Evolutionary conservation across 225 moss, liverwort and hornwort genomes (phyloP).

Genomic region (Sphagnum contortum): DNA sequence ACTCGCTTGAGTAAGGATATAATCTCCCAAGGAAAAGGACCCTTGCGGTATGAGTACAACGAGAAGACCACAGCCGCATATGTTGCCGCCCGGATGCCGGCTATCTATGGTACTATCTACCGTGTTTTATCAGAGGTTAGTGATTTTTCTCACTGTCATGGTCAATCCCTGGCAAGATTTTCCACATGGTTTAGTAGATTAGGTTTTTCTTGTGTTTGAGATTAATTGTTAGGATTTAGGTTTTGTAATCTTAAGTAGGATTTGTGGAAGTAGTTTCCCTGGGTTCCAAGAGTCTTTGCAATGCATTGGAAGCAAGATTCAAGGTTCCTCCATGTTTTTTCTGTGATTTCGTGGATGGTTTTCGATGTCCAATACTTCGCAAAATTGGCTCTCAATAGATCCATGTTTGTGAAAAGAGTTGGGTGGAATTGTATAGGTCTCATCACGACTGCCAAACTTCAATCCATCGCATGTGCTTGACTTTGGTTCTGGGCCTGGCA

Average conservation of each 20-base stretch:
- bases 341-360: too few species aligned
- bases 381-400: too few species aligned
- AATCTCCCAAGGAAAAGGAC: conserved; percentile 31
- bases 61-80: conserved; percentile 75
- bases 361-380: too few species aligned
- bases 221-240: too few species aligned
- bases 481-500: conserved; percentile 90
- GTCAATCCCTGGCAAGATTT: background rate
- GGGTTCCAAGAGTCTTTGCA: too few species aligned
- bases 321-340: too few species aligned
- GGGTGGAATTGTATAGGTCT: conserved; percentile 15
- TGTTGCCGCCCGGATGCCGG: conserved; percentile 94
- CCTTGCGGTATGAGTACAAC: conserved; percentile 58
- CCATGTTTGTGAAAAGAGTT: too few species aligned
- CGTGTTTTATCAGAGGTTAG: conserved; percentile 77
- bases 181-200: background rate
- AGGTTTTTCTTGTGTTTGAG: too few species aligned
- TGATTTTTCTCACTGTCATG: background rate
- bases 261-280: too few species aligned
- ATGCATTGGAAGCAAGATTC: too few species aligned
- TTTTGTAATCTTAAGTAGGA: too few species aligned
- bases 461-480: conserved; percentile 60
- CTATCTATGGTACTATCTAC: conserved; percentile 75
- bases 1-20: conserved; percentile 29
- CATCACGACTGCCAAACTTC: conserved; percentile 65